These are phyloP conservation scores for Pichia sp. DNA, from an alignment of 1,139 yeast species.

Conservation along the genomic window DNA sequence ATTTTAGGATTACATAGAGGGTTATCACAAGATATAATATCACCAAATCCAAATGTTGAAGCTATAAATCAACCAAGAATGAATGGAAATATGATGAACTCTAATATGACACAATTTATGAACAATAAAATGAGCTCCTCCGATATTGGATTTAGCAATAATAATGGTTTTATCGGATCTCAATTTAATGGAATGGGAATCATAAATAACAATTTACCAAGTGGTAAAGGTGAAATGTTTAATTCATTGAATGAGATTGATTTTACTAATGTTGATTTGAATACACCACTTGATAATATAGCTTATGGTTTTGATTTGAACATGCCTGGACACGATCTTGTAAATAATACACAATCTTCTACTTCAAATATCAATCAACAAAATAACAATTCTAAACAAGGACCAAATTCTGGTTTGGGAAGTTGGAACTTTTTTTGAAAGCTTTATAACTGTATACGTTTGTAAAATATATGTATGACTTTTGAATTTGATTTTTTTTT, in stretches of 20 bases:
- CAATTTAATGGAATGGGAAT: background rate
- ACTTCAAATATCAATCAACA: background rate
- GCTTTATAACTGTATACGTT: background rate
- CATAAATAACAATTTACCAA: constrained; percentile 22
- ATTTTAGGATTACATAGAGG: constrained; percentile 9
- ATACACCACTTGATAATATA: constrained; percentile 20
- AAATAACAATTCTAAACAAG: background rate
- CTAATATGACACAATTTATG: background rate
- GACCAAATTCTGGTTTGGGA: constrained; percentile 4
- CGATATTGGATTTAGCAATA: background rate
- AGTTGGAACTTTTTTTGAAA: constrained; percentile 8
- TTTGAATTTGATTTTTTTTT: too few relatives aligned
- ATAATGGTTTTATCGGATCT: background rate
- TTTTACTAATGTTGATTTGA: constrained; percentile 38
- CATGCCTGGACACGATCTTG: constrained; percentile 4
- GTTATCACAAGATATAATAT: background rate
- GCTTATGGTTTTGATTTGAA: constrained; percentile 10
- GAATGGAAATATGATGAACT: background rate
- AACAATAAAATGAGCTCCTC: background rate
- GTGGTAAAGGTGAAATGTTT: constrained; percentile 32
- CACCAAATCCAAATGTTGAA: background rate
- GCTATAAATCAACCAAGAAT: background rate
- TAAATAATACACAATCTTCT: background rate
- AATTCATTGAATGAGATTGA: constrained; percentile 69
- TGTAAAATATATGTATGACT: too few relatives aligned